Percentiles rank a stretch among this genome's conserved stretches.
Conservation (phyloP, 1,284 basidiomycete genomes). For the Trichosporon sp. region DNA sequence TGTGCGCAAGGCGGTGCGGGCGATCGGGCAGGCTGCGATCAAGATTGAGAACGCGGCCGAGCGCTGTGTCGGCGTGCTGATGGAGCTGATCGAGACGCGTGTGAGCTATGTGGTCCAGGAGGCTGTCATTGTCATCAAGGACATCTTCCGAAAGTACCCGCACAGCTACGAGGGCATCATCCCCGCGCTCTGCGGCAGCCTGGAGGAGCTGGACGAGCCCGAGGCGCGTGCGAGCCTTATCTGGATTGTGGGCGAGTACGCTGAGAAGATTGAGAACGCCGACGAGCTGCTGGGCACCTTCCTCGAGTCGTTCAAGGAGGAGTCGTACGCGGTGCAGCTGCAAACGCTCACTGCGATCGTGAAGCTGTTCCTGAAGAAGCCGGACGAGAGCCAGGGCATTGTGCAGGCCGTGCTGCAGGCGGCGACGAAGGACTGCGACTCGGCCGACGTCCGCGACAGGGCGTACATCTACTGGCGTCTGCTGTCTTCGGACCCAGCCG, state of each 20-base stretch:
- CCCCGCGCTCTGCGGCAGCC: slow-evolving; percentile 81
- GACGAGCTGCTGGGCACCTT: slow-evolving; percentile 93
- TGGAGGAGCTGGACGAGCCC: slow-evolving; percentile 88
- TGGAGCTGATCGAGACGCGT: slow-evolving; percentile 84
- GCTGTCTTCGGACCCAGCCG: slow-evolving; percentile 83
- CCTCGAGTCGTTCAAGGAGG: slow-evolving; percentile 85
- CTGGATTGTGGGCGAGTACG: slow-evolving; percentile 98
- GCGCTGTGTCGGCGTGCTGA: slow-evolving; percentile 78
- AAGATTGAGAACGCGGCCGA: slow-evolving; percentile 89
- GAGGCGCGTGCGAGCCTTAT: slow-evolving; percentile 96
- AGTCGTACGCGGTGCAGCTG: slow-evolving; percentile 84
- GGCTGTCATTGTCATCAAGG: slow-evolving; percentile 93
- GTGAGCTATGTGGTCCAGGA: slow-evolving; percentile 97
- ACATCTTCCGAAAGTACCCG: slow-evolving; percentile 96
- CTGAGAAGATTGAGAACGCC: slow-evolving; percentile 90
- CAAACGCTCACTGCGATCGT: slow-evolving; percentile 91
- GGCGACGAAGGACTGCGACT: slow-evolving; percentile 95
- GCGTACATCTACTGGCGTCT: slow-evolving; percentile 95
- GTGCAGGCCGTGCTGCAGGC: slow-evolving; percentile 95
- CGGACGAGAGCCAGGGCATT: slow-evolving; percentile 78
- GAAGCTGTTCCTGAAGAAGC: slow-evolving; percentile 94
- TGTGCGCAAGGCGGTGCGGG: slow-evolving; percentile 92
- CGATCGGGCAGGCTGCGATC: slow-evolving; percentile 93
- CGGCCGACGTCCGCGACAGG: slow-evolving; percentile 91
- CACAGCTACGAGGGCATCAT: slow-evolving; percentile 95